Base-by-base conservation (phyloP, 1,284 basidiomycete species). In the Marasmius sp. region DNA sequence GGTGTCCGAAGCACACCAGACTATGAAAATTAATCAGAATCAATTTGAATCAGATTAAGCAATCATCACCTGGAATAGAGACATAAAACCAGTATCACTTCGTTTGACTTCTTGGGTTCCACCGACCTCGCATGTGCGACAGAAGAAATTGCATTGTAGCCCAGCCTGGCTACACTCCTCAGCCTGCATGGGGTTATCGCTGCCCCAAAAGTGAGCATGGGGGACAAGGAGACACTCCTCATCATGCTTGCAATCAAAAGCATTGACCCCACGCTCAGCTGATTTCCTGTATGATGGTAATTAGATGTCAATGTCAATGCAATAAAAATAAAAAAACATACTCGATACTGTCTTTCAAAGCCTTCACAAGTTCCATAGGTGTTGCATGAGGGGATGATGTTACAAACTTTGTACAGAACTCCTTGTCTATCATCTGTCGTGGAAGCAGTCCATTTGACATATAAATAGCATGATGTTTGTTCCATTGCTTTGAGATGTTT, bases 171-270 rank as follows among this genome's bases (percentile, higher is more conserved):
- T 68, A 1, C 61, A 50, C n/a, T 67, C 63, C 41, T 73, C 70
- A 0, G 68, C 65, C 47, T 72, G 70, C 62, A 68, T 67, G 0
- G 71, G 74, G 52, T 75, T 75, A 54, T 75, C 72, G 4, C 68
- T 72, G 0, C 72, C 71, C 4, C 71, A 57, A n/a, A 38, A 49
- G 18, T 66, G 64, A 8, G 65, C 47, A 16, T 47, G 60, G 11
- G 69, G 48, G 14, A 33, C 27, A 50, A 50, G 27, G 27, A 50
- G 48, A 33, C 48, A 50, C 7, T 50, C 48, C 7, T 50, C 48
- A 3, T 33, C 7, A 8, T n/a, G 20, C 27, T 50, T 50, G 48
- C 48, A 50, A 20, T 50, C 48, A 50, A 4, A 50, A 2, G 48
- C 48, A 4, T 20, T 7, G 20, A 50, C 48, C 11, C 48, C 27